Conservation (phyloP, 1,139 yeast species). For the Yamadazyma dendronema region DNA sequence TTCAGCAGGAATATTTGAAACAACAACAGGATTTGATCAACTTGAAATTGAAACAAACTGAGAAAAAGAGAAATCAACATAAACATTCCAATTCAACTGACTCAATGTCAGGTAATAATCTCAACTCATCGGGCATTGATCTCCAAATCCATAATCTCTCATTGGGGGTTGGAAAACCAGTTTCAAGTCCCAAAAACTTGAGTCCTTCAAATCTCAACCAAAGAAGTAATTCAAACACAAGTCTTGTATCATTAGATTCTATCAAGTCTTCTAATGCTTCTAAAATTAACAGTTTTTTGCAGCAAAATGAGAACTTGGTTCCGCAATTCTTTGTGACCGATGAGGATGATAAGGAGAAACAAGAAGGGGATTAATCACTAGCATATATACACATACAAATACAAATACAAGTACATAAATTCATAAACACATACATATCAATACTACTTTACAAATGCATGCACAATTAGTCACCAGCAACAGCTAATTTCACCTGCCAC, state of each 20-base stretch:
- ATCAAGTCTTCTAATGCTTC: conserved; percentile 10
- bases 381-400: no score
- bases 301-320: conserved; percentile 16
- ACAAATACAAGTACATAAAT: no score
- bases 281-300: conserved; percentile 15
- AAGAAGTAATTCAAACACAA: conserved; percentile 4
- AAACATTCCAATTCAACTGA: conserved; percentile 7
- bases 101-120: conserved; percentile 3
- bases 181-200: neutral
- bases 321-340: conserved; percentile 18
- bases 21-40: conserved; percentile 38
- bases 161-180: neutral
- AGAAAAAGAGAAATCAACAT: conserved; percentile 3
- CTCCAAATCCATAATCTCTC: conserved; percentile 4
- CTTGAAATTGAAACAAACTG: conserved; percentile 21
- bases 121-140: conserved; percentile 4
- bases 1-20: conserved; percentile 38
- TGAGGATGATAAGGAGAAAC: conserved; percentile 10
- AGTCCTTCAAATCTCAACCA: neutral
- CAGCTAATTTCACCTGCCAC: neutral
- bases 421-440: no score
- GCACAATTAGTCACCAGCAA: no score
- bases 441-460: no score
- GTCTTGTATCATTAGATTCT: conserved; percentile 13
- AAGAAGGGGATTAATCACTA: neutral